Percentiles rank a stretch among this genome's conserved stretches.
Conservation (phyloP, 1,139 yeast genomes). For the Suhomyces bribrorum region DNA sequence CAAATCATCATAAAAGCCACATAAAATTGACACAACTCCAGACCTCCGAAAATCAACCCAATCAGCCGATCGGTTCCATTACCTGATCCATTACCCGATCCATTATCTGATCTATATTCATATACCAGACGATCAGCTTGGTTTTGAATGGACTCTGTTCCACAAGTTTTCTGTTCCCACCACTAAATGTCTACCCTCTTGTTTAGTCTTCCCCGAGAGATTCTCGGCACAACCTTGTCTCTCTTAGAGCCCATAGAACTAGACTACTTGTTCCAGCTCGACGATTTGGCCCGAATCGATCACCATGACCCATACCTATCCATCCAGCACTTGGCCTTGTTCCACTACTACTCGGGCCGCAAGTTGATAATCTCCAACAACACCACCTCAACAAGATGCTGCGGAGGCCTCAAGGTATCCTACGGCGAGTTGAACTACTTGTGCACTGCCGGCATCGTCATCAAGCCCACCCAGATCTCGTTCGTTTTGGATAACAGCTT, state of each 20-base stretch:
- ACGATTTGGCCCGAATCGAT: constrained; percentile 5
- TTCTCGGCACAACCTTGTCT: constrained; percentile 17
- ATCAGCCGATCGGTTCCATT: no score
- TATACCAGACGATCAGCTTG: neutral
- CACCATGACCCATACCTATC: constrained; percentile 11
- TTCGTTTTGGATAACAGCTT: constrained; percentile 14
- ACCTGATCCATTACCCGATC: no score
- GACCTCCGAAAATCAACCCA: neutral
- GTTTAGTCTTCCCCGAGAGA: constrained; percentile 18
- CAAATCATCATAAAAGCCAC: neutral
- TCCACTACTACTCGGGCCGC: constrained; percentile 16
- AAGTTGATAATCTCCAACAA: constrained; percentile 18
- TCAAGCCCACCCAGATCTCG: constrained; percentile 23
- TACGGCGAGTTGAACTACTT: constrained; percentile 18
- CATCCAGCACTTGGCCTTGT: constrained; percentile 22
- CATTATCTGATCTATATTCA: no score
- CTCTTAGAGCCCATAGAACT: constrained; percentile 20
- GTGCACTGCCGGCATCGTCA: constrained; percentile 17
- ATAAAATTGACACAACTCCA: neutral
- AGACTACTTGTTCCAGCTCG: constrained; percentile 17
- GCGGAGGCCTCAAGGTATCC: constrained; percentile 4
- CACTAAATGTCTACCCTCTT: constrained; percentile 3
- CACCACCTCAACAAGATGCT: constrained; percentile 3
- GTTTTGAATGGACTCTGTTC: no score
- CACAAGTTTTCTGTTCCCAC: no score